Base-by-base conservation (phyloP, 495 filamentous ascomycete species). In the Letharia lupina region DNA sequence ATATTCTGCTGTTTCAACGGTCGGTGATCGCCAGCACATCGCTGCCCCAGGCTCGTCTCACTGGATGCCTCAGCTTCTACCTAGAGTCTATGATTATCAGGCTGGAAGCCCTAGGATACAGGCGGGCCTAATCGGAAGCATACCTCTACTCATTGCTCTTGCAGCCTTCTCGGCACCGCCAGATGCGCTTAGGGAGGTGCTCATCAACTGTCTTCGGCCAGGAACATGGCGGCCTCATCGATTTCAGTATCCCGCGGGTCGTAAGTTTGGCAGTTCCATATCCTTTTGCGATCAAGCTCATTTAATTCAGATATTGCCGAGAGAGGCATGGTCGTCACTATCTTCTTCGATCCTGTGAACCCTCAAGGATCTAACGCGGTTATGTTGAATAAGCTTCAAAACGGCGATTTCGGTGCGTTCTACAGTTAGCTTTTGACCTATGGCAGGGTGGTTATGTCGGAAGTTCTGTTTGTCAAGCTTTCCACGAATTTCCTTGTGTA, bases 241-340 rank as follows among this genome's bases (percentile, higher is more conserved):
- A 2, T 42, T 3, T 20, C 13, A 45, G 2, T 45, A 64, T 67
- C 62, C 62, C 0, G 9, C 47, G 4, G 69, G 67, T 20, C 63
- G 68, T 72, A 66, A 44, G 66, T 72, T 4, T 44, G 12, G 18
- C 31, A 13, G 13, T 33, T 42, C 39, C 28, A 35, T 18, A 9
- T 13, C 28, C 28, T 47, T 39, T 15, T 9, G 16, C 37, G 6
- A 68, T n/a, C 1, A 9, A n/a, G 42, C 60, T 61, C 28, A 60
- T 40, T n/a, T 4, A 2, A 15, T 45, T 16, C 31, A 72, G 70
- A 60, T 15, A 56, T 33, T 8, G 9, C 48, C 2, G 50, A 69
- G n/a, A 67, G 67, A 48, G 71, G 71, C 47, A 65, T 71, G 61
- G 65, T 73, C 16, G 69, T 73, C 23, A 69, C 65, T 8, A 56